phyloP scores from a whole-genome alignment of 192 early-diverging fungal genomes.

The Spizellomyces sp. region DNA sequence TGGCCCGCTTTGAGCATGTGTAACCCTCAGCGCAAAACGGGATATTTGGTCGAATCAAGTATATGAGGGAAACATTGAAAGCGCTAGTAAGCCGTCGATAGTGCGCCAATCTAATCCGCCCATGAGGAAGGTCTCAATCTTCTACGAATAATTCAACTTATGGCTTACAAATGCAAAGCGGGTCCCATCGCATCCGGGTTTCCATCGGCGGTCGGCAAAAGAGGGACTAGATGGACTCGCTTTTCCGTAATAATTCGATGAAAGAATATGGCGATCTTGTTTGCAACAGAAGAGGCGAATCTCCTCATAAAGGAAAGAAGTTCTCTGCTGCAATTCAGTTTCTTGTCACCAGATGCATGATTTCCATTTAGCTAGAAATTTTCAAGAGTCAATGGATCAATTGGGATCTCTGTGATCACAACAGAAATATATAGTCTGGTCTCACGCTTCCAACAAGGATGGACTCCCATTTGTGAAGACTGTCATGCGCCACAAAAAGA shows the following conservation, averaged over 20 bases:
- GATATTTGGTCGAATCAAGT: conserved; percentile 8
- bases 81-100: conserved; percentile 14
- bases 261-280: conserved; percentile 20
- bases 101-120: not conserved
- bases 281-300: conserved; percentile 3
- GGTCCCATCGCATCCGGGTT: not conserved
- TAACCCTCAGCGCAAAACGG: conserved; percentile 31
- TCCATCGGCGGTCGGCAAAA: not conserved
- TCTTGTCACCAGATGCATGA: not conserved
- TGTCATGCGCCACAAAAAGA: conserved; percentile 15
- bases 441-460: not conserved
- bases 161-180: not conserved
- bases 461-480: not conserved
- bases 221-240: not conserved
- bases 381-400: not conserved
- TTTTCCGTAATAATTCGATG: conserved; percentile 12
- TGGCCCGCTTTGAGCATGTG: conserved; percentile 7
- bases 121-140: not conserved
- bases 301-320: not conserved
- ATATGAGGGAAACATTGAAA: conserved; percentile 26
- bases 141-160: not conserved
- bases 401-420: not conserved
- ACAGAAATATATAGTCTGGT: not conserved
- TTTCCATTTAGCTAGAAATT: not conserved
- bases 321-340: not conserved